Base-by-base conservation (phyloP, 2,329 filamentous ascomycete genomes). In the Trichoderma simmonsii region DNA sequence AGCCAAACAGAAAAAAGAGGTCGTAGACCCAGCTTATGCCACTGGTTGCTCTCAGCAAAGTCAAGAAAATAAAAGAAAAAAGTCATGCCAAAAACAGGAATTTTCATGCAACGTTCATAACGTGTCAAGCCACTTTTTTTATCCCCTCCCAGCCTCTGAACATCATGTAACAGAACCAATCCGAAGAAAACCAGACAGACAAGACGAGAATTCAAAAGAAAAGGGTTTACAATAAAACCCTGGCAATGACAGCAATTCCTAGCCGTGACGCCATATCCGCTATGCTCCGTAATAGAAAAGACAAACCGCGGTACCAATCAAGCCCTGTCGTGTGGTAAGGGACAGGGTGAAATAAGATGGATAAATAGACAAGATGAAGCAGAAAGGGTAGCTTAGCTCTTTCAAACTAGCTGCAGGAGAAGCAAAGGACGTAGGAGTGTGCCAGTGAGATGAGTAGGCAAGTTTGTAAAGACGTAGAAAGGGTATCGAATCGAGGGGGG, bases 191-290 rank as follows among this genome's bases (percentile, higher is more conserved):
- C 36, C 39, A 63, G 26, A 54, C 65, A 56, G 57, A 59, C 24
- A 28, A 30, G 56, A 70, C 61, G 34, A 62, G 48, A 39, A 68
- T 18, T 34, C 24, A 21, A 61, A 71, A 63, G 28, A 56, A 56
- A 57, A 59, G 70, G 62, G 59, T 28, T 62, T 39, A 15, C 61
- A 71, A 56, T 65, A 56, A 65, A 71, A 70, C 61, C 72, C 64
- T 64, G 54, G 11, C 74, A 74, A 18, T 21, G 76, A 77, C 75
- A 73, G 64, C 77, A 73, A 75, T 73, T 75, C 76, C 66, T 75
- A 73, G 74, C 76, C 75, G 72, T 72, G 80, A 83, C 81, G 79
- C 81, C 81, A 71, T 75, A 73, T 76, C 81, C 82, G 82, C 82
- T 83, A 83, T 83, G 81, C 81, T 80, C 78, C 78, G 61, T 78